Base-by-base conservation (phyloP, 352 stramenopile genomes). In the Phytophthora ramorum region DNA sequence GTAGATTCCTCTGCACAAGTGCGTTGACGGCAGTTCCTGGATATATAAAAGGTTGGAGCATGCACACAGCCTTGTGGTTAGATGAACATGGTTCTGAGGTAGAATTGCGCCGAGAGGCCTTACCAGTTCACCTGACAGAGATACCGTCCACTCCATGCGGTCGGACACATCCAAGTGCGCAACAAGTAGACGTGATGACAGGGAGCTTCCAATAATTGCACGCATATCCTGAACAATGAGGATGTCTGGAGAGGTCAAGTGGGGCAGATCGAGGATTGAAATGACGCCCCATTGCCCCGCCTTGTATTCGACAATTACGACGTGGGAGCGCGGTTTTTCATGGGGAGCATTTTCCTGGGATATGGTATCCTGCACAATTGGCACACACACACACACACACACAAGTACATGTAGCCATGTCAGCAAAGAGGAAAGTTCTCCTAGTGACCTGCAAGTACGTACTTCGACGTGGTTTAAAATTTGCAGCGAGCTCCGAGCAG, bases 1-100 rank as follows among this genome's bases (percentile, higher is more conserved):
- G 28, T 72, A 73, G 7, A 90, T 61, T 17, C 81, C 81, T 63
- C 75, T 78, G 32, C 81, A 87, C 8, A 82, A 64, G 26, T 88
- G 76, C 8, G 43, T 75, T 8, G 71, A 16, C 8, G 75, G 65
- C 6, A 90, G 66, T 12, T 88, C 72, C 81, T 90, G 43, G 2
- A 50, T 32, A 26, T 12, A 58, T n/a, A 52, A 17, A 2, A 49
- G 43, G 7, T 26, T 55, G 14, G 7, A 28, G 7, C n/a, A 26
- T 26, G 16, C 7, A 19, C n/a, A 46, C n/a, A 13, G 40, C 14
- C 28, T 22, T 46, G n/a, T 8, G 4, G 38, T 46, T 14, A 46
- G 40, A 43, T 43, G 20, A 43, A 19, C 14, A 8, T 32, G 4
- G 2, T 32, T 19, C 5, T 43, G 37, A 43, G 37, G 34, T 40